Evolutionary conservation across 2,329 filamentous ascomycete genomes (phyloP).

Genomic region (Xylariaceae sp.): DNA sequence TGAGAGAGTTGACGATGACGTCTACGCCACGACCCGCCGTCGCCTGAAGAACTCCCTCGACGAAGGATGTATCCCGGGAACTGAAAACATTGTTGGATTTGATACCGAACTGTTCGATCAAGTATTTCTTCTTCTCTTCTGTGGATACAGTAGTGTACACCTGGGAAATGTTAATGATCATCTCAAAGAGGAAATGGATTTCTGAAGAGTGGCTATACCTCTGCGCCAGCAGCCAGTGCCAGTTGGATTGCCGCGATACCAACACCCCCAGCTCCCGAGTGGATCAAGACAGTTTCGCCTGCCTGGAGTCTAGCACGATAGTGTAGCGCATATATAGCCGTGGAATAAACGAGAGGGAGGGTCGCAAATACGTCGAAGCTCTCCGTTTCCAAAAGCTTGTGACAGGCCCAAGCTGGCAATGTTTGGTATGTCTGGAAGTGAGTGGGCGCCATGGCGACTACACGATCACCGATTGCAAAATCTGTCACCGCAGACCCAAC

Average conservation of each 20-base stretch:
- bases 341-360: background rate
- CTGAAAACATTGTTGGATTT: conserved; percentile 41
- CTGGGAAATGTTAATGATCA: background rate
- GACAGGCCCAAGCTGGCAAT: conserved; percentile 9
- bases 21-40: conserved; percentile 27
- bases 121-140: background rate
- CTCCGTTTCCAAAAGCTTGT: conserved; percentile 2
- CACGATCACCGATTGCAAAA: conserved; percentile 1
- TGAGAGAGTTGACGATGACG: conserved; percentile 24
- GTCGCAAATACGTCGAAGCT: background rate
- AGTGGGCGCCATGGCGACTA: conserved; percentile 17
- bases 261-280: conserved; percentile 5
- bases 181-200: background rate
- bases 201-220: no score
- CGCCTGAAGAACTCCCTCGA: conserved; percentile 31
- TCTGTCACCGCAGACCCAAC: conserved; percentile 36
- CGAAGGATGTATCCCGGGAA: conserved; percentile 41
- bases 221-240: background rate
- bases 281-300: background rate
- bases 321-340: background rate
- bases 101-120: background rate
- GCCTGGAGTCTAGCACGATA: background rate
- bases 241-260: conserved; percentile 8
- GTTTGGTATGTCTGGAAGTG: conserved; percentile 9
- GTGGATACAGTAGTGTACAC: conserved; percentile 2